Evolutionary conservation across 1,284 basidiomycete genomes (phyloP).

Genomic region (Ceratobasidium sp.): DNA sequence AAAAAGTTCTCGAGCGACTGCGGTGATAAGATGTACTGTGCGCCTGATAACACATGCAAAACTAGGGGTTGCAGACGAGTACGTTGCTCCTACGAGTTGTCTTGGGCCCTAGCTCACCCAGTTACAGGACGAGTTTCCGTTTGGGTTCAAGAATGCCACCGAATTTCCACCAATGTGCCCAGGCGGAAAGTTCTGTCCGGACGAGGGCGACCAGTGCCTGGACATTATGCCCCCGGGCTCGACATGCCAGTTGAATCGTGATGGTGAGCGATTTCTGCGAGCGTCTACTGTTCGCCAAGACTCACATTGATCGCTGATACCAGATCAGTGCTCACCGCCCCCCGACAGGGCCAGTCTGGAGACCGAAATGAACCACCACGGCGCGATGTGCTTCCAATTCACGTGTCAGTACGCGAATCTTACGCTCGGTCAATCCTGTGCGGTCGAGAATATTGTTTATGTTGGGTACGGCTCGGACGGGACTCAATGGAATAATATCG

Average conservation of each 20-base stretch:
- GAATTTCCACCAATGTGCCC: constrained; percentile 53
- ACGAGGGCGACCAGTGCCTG: constrained; percentile 54
- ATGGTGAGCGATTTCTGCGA: constrained; percentile 50
- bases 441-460: constrained; percentile 54
- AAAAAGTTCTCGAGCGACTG: constrained; percentile 72
- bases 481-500: constrained; percentile 50
- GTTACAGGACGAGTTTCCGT: constrained; percentile 49
- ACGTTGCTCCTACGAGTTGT: background rate
- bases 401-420: constrained; percentile 54
- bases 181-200: constrained; percentile 53
- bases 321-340: constrained; percentile 52
- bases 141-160: constrained; percentile 50
- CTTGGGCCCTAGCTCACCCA: background rate
- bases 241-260: constrained; percentile 56
- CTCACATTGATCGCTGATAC: background rate
- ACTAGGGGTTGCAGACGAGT: constrained; percentile 52
- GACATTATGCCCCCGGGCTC: constrained; percentile 49
- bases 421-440: constrained; percentile 51
- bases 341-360: constrained; percentile 44
- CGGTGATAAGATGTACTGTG: constrained; percentile 66
- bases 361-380: constrained; percentile 53
- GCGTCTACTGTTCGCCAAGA: background rate
- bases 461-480: constrained; percentile 49
- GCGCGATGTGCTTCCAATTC: constrained; percentile 54
- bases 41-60: constrained; percentile 50